phyloP scores from a whole-genome alignment of 2,329 filamentous ascomycete genomes.

The Dothideomycetes sp. region DNA sequence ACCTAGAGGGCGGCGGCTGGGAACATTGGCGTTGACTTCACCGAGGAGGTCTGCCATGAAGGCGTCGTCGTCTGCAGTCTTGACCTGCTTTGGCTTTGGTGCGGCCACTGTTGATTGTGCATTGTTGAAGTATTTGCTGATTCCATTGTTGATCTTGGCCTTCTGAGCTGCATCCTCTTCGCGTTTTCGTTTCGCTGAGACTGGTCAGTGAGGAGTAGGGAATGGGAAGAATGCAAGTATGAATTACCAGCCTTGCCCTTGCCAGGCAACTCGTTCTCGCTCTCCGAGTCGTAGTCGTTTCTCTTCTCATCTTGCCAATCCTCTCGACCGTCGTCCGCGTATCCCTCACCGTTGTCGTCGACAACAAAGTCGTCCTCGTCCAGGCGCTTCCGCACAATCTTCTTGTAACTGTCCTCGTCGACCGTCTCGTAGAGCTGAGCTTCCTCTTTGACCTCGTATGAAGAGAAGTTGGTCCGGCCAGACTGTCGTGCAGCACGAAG shows the following conservation, averaged over 20 bases:
- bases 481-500: constrained; percentile 73
- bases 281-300: constrained; percentile 60
- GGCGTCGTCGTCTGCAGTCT: constrained; percentile 77
- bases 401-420: constrained; percentile 94
- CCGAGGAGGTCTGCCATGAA: constrained; percentile 78
- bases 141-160: constrained; percentile 81
- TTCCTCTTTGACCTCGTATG: constrained; percentile 77
- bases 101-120: constrained; percentile 42
- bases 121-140: constrained; percentile 89
- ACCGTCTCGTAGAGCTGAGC: constrained; percentile 88
- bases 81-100: constrained; percentile 69
- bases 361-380: constrained; percentile 97
- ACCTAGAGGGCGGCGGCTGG: constrained; percentile 40
- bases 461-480: constrained; percentile 82
- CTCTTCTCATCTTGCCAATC: constrained; percentile 72
- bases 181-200: constrained; percentile 68
- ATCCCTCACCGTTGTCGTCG: constrained; percentile 94
- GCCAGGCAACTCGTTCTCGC: constrained; percentile 54
- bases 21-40: constrained; percentile 72
- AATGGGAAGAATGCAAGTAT: not conserved
- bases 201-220: constrained; percentile 8
- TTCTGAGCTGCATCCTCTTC: constrained; percentile 78
- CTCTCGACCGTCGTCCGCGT: constrained; percentile 90
- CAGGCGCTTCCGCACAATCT: constrained; percentile 77
- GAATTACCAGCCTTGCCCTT: constrained; percentile 46